These are phyloP conservation scores for Penicillium sp. DNA, from an alignment of 2,329 filamentous ascomycete genomes.

Conservation along the genomic window DNA sequence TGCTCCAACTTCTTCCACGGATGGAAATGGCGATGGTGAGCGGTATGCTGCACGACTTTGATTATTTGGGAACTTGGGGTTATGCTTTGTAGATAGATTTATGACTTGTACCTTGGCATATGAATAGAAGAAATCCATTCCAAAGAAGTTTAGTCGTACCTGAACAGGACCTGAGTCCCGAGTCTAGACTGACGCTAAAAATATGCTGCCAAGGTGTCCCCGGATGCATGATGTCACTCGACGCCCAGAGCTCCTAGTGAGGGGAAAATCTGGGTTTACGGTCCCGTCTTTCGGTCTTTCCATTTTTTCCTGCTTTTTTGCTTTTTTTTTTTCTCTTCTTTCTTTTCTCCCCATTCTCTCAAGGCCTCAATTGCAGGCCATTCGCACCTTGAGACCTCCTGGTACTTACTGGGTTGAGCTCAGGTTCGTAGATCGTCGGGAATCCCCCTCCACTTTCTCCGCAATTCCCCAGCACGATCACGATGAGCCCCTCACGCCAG, in stretches of 20 bases:
- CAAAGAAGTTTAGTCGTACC: too few relatives aligned
- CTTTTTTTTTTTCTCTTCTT: not conserved
- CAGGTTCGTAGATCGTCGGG: not conserved
- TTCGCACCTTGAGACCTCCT: constrained; percentile 10
- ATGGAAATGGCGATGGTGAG: constrained; percentile 15
- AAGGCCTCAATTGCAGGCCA: constrained; percentile 10
- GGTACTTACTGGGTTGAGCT: constrained; percentile 1
- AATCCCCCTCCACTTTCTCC: not conserved
- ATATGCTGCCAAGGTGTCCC: constrained; percentile 10
- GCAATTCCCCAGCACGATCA: constrained; percentile 4
- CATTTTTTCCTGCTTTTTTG: not conserved
- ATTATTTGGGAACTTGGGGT: constrained; percentile 1
- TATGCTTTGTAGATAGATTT: constrained; percentile 19
- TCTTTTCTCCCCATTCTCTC: constrained; percentile 1
- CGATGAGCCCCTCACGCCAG: constrained; percentile 39
- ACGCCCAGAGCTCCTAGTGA: constrained; percentile 5
- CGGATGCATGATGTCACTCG: constrained; percentile 18
- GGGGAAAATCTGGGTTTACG: not conserved
- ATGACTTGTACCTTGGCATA: constrained; percentile 23
- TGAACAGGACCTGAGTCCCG: too few relatives aligned
- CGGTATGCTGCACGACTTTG: constrained; percentile 22
- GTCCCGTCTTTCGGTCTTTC: not conserved
- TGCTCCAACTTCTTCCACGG: constrained; percentile 13
- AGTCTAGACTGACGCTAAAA: constrained; percentile 17
- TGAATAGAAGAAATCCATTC: not conserved